Evolutionary conservation across 2,329 filamentous ascomycete genomes (phyloP).

Genomic region (Trichothecium roseum): DNA sequence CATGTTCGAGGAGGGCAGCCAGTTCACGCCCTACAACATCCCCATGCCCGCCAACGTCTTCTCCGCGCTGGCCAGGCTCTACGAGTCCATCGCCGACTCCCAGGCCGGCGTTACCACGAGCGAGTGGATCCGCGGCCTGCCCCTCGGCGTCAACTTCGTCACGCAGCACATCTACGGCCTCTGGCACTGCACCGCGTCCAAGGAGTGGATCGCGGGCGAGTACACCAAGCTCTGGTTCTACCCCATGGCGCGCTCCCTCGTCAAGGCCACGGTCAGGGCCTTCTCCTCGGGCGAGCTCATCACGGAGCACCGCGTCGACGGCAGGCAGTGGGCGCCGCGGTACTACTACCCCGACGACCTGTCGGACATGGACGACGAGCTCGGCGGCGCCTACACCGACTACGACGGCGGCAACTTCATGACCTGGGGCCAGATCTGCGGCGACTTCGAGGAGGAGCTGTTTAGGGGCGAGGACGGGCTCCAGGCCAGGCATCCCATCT

Average conservation of each 20-base stretch:
- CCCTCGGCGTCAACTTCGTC: slow-evolving; percentile 25
- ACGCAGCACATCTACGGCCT: slow-evolving; percentile 24
- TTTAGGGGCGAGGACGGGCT: slow-evolving; percentile 12
- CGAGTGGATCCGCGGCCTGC: slow-evolving; percentile 19
- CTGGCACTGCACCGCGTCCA: slow-evolving; percentile 28
- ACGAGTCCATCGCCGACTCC: slow-evolving; percentile 16
- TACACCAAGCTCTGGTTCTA: slow-evolving; percentile 28
- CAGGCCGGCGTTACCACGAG: slow-evolving; percentile 14
- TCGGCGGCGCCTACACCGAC: slow-evolving; percentile 12
- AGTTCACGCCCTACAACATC: slow-evolving; percentile 19
- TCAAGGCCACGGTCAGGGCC: slow-evolving; percentile 15
- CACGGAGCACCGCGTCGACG: slow-evolving; percentile 17
- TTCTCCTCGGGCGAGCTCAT: slow-evolving; percentile 13
- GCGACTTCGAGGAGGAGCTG: slow-evolving; percentile 10
- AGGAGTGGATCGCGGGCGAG: slow-evolving; percentile 18
- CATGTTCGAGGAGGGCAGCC: slow-evolving; percentile 12
- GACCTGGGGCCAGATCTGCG: slow-evolving; percentile 16
- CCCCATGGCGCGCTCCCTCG: slow-evolving; percentile 19
- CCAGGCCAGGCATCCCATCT: neutral
- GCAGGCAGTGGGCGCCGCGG: slow-evolving; percentile 17
- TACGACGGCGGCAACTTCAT: slow-evolving; percentile 14
- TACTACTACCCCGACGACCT: slow-evolving; percentile 6
- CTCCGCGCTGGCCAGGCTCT: slow-evolving; percentile 17
- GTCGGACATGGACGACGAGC: slow-evolving; percentile 4
- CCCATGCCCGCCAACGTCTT: slow-evolving; percentile 20